Conservation (phyloP, 305 asterid species). For the Fraxinus baroniana region DNA sequence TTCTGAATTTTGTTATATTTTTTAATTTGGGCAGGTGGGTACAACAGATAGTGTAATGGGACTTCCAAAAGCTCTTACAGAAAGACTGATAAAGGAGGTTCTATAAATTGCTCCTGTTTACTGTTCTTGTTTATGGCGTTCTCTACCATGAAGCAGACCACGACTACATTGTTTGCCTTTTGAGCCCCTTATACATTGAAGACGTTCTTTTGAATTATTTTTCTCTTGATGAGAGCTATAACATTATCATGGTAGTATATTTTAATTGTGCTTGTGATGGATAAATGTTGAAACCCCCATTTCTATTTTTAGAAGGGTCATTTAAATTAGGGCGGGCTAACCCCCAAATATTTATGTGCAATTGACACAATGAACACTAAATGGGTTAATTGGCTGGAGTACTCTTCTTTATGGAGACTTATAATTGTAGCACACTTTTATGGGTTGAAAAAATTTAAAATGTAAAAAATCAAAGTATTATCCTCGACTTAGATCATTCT, state of each 20-base stretch:
- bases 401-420: neutral
- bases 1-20: neutral
- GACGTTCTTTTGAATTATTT: neutral
- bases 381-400: neutral
- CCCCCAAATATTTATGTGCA: neutral
- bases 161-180: neutral
- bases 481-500: neutral
- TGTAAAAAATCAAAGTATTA: neutral
- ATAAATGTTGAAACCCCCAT: neutral
- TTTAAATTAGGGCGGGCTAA: neutral
- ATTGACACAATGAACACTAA: neutral
- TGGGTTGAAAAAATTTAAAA: neutral
- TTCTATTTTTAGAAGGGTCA: neutral
- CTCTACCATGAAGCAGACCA: neutral
- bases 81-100: slow-evolving; percentile 68
- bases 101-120: slow-evolving; percentile 28
- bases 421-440: neutral
- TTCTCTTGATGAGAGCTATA: neutral
- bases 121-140: neutral
- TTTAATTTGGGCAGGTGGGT: slow-evolving; percentile 53
- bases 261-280: neutral
- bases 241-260: neutral
- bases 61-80: slow-evolving; percentile 73
- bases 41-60: slow-evolving; percentile 96
- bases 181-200: neutral